These are phyloP conservation scores for Neurospora terricola DNA, from an alignment of 495 filamentous ascomycete genomes.

Conservation along the genomic window DNA sequence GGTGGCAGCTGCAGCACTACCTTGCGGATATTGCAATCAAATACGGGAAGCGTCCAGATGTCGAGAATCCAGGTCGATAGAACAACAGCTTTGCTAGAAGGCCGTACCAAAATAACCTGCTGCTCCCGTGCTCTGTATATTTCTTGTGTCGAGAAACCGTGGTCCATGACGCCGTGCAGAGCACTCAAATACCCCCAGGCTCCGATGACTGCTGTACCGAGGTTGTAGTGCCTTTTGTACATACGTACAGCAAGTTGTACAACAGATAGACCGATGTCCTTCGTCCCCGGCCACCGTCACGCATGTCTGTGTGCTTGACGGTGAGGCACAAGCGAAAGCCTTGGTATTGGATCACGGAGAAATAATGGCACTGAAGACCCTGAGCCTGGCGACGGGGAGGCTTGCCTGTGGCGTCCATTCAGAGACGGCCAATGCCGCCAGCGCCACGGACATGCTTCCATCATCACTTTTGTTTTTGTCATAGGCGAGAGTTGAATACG, in stretches of 20 bases:
- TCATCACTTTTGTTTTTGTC: background rate
- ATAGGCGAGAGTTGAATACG: background rate
- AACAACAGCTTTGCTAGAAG: background rate
- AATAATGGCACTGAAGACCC: background rate
- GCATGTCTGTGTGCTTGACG: background rate
- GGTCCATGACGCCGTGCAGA: background rate
- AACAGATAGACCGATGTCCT: background rate
- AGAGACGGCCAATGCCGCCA: background rate
- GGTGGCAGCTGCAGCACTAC: background rate
- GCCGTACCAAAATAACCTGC: background rate
- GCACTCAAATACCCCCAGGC: background rate
- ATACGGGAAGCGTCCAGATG: background rate
- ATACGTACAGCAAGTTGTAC: background rate
- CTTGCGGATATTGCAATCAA: background rate
- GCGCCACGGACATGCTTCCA: background rate
- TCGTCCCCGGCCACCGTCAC: background rate
- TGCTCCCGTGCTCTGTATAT: background rate
- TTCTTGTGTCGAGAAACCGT: background rate
- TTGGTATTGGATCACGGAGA: background rate
- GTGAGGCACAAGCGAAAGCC: background rate
- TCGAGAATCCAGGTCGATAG: background rate
- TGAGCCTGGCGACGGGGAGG: background rate
- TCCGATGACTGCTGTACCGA: background rate
- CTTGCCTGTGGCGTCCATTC: background rate
- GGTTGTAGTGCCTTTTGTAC: background rate